Evolutionary conservation across 352 stramenopile genomes (phyloP).

Genomic region (Globisporangium cylindrosporum): DNA sequence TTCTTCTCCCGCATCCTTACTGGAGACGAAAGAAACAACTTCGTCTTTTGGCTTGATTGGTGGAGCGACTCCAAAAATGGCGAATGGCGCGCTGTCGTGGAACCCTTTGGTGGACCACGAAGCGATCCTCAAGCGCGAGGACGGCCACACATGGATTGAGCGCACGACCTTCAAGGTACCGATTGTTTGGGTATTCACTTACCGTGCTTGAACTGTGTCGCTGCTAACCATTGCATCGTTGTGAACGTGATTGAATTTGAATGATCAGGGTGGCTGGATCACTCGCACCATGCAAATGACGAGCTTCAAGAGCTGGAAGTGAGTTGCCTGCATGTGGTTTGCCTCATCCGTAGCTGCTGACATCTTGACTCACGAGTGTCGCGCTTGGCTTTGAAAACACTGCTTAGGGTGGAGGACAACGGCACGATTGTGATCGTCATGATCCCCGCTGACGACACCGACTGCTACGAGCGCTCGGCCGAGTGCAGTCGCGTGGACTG

Average conservation of each 20-base stretch:
- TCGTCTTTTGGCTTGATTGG: neutral
- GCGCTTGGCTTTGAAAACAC: neutral
- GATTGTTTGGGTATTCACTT: neutral
- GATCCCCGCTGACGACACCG: constrained; percentile 52
- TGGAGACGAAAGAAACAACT: neutral
- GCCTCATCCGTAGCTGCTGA: neutral
- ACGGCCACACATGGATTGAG: constrained; percentile 53
- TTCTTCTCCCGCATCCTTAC: neutral
- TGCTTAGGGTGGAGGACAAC: constrained; percentile 54
- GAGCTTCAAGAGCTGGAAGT: constrained; percentile 71
- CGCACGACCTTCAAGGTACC: constrained; percentile 51
- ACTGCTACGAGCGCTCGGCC: constrained; percentile 22
- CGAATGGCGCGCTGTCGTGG: constrained; percentile 14
- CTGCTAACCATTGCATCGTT: neutral
- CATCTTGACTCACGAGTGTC: neutral
- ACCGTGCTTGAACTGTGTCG: neutral
- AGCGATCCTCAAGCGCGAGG: constrained; percentile 45
- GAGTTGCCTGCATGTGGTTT: neutral
- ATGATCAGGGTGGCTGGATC: constrained; percentile 27
- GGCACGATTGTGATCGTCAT: constrained; percentile 64
- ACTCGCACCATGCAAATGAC: constrained; percentile 46
- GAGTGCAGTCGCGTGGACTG: constrained; percentile 43
- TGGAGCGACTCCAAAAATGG: neutral
- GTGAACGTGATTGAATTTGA: neutral
- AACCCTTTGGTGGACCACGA: constrained; percentile 48